Base-by-base conservation (phyloP, 176 grass and related monocot genomes). In the Paspalum notatum region DNA sequence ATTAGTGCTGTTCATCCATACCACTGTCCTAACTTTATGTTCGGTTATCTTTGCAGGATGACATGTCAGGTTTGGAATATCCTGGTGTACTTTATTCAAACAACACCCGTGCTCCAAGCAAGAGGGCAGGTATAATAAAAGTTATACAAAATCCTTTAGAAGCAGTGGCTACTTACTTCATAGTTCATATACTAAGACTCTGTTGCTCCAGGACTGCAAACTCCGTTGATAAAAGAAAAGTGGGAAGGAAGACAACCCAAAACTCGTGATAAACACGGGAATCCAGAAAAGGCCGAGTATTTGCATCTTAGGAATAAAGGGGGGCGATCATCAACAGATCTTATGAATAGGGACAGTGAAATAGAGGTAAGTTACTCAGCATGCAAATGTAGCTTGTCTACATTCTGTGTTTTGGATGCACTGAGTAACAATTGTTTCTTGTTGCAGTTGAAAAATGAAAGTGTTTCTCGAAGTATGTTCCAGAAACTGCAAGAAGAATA, bases 401-500 rank as follows among this genome's bases (percentile, higher is more conserved):
- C 81, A 58, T 85, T 86, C 51, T 48, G 18, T 25, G 84, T 57
- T 42, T 32, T 11, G 22, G 55, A 27, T 59, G 68, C 56, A 71
- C 18, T 54, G 5, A 56, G 40, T 81, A 75, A 87, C 22, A 20
- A 63, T 41, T n/a, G 43, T 72, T 82, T 80, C 53, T 71, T 46
- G 6, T 81, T 89, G 80, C 90, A 98, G 92, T 80, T 91, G 56
- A 98, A 95, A 71, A 86, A 89, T 87, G 85, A 61, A 89, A 91
- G 82, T 52, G 84, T 95, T 69, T 87, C 88, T 66, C 79, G 45
- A 83, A 83, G 65, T 80, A 48, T 85, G 22, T 95, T 95, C 73
- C 78, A 98, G 60, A 93, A 87, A 71, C 84, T 95, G 38, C 90
- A 90, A 79, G 90, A 98, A 92, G 95, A 98, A 47, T 80, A 89